These are phyloP conservation scores for Gonapodya prolifera DNA, from an alignment of 192 early-diverging fungal genomes.

Conservation along the genomic window DNA sequence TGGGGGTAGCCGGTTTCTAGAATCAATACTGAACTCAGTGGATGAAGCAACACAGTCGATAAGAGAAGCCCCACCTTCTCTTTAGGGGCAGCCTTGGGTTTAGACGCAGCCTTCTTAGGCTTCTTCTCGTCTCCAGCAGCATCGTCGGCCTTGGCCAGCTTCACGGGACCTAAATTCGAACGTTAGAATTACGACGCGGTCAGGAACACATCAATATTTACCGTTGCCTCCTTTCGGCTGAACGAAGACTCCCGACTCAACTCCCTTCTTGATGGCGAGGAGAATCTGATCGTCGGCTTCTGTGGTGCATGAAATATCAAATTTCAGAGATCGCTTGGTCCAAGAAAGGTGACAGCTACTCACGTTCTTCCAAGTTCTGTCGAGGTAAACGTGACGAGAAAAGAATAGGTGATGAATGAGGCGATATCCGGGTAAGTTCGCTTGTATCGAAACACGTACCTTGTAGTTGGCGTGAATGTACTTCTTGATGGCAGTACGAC, in stretches of 20 bases:
- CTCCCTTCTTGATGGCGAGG: constrained; percentile 54
- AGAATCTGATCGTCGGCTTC: constrained; percentile 42
- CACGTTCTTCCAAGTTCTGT: constrained; percentile 21
- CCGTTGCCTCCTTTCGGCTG: constrained; percentile 45
- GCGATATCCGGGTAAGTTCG: constrained; percentile 1
- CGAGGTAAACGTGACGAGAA: background rate
- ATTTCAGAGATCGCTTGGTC: background rate
- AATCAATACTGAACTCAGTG: background rate
- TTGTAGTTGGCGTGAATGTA: constrained; percentile 63
- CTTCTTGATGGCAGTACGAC: constrained; percentile 65
- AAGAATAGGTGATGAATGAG: constrained; percentile 4
- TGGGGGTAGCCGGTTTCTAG: background rate
- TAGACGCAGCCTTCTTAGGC: constrained; percentile 34
- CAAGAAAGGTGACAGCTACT: background rate
- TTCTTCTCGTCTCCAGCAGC: constrained; percentile 26
- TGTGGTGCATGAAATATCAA: background rate
- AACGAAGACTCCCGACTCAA: constrained; percentile 40
- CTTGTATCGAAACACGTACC: constrained; percentile 18
- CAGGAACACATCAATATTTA: background rate
- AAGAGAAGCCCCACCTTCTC: background rate
- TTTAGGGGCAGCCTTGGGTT: constrained; percentile 7
- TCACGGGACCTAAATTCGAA: constrained; percentile 42
- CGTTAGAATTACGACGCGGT: background rate
- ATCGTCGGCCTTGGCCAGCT: constrained; percentile 39
- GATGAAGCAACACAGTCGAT: background rate